Percentiles rank a stretch among this genome's conserved stretches.
Evolutionary conservation across 306 rosid genomes (phyloP).

Genomic region (Vigna radiata): DNA sequence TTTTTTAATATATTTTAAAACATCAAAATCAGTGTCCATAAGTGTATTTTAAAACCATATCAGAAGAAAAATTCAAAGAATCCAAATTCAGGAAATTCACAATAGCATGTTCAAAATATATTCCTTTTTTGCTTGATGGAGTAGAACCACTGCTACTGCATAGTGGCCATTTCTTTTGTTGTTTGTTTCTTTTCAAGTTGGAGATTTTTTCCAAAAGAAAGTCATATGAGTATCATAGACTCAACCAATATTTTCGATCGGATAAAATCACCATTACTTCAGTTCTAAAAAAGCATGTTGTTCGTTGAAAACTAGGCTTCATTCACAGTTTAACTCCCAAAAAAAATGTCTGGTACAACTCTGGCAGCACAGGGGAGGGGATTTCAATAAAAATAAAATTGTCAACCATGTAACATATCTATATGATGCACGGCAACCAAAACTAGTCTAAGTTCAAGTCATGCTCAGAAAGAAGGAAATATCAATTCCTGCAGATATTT

Average conservation of each 20-base stretch:
- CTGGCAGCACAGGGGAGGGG: not conserved
- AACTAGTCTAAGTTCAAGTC: not conserved
- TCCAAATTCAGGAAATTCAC: constrained; percentile 3
- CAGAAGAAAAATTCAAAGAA: too few species aligned
- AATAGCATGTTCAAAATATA: constrained; percentile 7
- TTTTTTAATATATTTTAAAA: too few species aligned
- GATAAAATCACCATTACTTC: too few species aligned
- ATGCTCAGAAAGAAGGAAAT: not conserved
- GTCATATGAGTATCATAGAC: not conserved
- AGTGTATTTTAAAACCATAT: too few species aligned
- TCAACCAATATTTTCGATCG: not conserved
- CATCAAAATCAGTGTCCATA: too few species aligned
- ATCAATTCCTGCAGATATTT: not conserved
- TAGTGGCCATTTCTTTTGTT: not conserved
- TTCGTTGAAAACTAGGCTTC: constrained; percentile 3
- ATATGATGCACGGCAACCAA: not conserved
- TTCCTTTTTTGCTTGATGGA: constrained; percentile 22
- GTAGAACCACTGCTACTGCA: constrained; percentile 7
- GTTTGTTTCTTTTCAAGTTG: not conserved
- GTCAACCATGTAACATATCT: not conserved
- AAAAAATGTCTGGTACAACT: not conserved
- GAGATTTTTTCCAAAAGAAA: not conserved
- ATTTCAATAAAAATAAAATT: not conserved
- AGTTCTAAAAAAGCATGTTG: not conserved
- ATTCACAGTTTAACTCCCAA: not conserved